These are phyloP conservation scores for Arthrobotrys sphaeroides DNA, from an alignment of 2,329 filamentous ascomycete genomes.

Conservation along the genomic window DNA sequence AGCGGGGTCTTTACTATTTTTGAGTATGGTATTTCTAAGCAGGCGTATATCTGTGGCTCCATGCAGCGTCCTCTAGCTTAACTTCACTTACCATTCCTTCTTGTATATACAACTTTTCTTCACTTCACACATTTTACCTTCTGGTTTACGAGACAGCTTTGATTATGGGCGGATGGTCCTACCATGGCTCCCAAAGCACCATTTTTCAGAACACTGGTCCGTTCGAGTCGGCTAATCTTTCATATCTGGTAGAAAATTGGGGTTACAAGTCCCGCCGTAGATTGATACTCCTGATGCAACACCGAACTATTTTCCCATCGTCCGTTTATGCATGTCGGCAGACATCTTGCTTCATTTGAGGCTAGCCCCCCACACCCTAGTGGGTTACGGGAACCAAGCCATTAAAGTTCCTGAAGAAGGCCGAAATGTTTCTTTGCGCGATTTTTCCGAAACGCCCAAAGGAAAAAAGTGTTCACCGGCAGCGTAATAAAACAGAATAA, in stretches of 20 bases:
- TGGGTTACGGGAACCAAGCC: slow-evolving; percentile 1
- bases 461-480: slow-evolving; percentile 12
- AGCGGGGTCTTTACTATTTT: slow-evolving; percentile 14
- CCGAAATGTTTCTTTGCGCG: slow-evolving; percentile 32
- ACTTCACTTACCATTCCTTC: slow-evolving; percentile 17
- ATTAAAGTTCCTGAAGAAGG: slow-evolving; percentile 2
- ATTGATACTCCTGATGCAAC: neutral
- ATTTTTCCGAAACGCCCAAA: slow-evolving; percentile 50
- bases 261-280: neutral
- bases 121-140: slow-evolving; percentile 22
- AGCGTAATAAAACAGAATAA: neutral
- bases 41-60: slow-evolving; percentile 31
- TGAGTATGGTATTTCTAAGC: slow-evolving; percentile 25
- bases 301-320: slow-evolving; percentile 5
- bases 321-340: slow-evolving; percentile 30
- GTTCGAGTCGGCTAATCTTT: slow-evolving; percentile 25
- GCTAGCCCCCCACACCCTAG: slow-evolving; percentile 34
- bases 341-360: slow-evolving; percentile 50
- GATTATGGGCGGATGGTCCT: neutral
- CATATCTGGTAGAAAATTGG: neutral
- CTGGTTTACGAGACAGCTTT: slow-evolving; percentile 20
- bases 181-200: slow-evolving; percentile 10
- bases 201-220: slow-evolving; percentile 5
- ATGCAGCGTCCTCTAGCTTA: slow-evolving; percentile 14
- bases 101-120: slow-evolving; percentile 44